Evolutionary conservation across 1,139 yeast species (phyloP).

Genomic region (Sugiyamaella novakii): DNA sequence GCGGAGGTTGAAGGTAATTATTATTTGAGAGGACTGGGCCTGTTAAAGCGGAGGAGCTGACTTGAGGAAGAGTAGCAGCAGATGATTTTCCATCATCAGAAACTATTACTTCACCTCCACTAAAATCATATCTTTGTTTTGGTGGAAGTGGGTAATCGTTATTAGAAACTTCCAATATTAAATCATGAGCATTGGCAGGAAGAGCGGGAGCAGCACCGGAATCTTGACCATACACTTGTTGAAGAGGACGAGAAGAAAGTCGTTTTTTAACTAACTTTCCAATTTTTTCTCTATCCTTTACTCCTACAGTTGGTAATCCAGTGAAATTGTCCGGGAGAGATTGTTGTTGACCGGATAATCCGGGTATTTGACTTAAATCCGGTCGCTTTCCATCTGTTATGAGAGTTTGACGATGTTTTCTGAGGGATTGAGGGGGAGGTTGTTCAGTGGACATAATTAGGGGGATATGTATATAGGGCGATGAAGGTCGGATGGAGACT

Average conservation of each 20-base stretch:
- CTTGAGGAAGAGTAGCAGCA: background rate
- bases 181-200: slow-evolving; percentile 33
- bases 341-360: slow-evolving; percentile 19
- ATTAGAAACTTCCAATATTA: slow-evolving; percentile 33
- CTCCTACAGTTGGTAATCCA: slow-evolving; percentile 32
- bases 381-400: slow-evolving; percentile 25
- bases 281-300: slow-evolving; percentile 33
- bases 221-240: slow-evolving; percentile 22
- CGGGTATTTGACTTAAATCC: slow-evolving; percentile 14
- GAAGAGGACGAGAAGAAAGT: slow-evolving; percentile 32
- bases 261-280: slow-evolving; percentile 36
- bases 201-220: slow-evolving; percentile 31
- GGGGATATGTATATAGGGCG: too few species aligned
- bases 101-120: background rate
- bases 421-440: slow-evolving; percentile 34
- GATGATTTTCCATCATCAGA: background rate
- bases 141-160: slow-evolving; percentile 21
- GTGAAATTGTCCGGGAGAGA: slow-evolving; percentile 24
- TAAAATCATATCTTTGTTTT: background rate
- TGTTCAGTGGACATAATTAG: background rate
- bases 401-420: slow-evolving; percentile 39
- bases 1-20: slow-evolving; percentile 25
- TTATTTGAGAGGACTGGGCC: slow-evolving; percentile 1
- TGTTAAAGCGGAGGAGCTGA: slow-evolving; percentile 3
- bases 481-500: too few species aligned